Evolutionary conservation across 768 basidiomycete genomes (phyloP).

Genomic region (Suillus brevipes): DNA sequence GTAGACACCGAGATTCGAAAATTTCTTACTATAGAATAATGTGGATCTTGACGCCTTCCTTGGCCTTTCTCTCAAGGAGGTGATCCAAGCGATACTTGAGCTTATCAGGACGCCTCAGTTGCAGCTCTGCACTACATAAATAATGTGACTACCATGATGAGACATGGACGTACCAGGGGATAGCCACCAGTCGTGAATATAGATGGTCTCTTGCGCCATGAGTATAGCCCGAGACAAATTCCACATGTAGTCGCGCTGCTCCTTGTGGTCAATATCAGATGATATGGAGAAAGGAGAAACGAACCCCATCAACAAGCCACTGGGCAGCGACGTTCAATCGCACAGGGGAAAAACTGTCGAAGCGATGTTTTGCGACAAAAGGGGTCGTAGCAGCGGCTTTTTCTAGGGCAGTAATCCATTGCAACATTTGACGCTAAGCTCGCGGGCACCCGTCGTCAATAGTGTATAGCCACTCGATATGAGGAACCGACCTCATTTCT

Average conservation of each 20-base stretch:
- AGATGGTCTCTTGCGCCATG: constrained; percentile 84
- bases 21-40: constrained; percentile 85
- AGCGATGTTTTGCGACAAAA: constrained; percentile 81
- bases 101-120: constrained; percentile 81
- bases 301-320: constrained; percentile 95
- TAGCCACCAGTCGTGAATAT: constrained; percentile 99
- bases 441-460: constrained; percentile 7
- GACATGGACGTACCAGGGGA: constrained; percentile 62
- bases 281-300: not conserved
- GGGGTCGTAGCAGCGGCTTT: constrained; percentile 73
- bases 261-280: not conserved
- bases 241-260: constrained; percentile 96
- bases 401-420: constrained; percentile 93
- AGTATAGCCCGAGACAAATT: constrained; percentile 89
- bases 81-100: constrained; percentile 85
- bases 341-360: constrained; percentile 92
- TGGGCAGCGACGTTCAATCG: constrained; percentile 92
- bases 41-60: constrained; percentile 93
- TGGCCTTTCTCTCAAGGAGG: constrained; percentile 86
- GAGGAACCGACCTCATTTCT: constrained; percentile 68
- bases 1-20: not conserved
- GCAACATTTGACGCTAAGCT: constrained; percentile 86
- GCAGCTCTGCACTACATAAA: constrained; percentile 55
- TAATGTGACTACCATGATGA: not conserved
- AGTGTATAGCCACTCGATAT: not conserved